A percentile compares a stretch with the other conserved stretches of the same genome.
Evolutionary conservation across 495 filamentous ascomycete genomes (phyloP).

Genomic region (Chaetomium tenue): DNA sequence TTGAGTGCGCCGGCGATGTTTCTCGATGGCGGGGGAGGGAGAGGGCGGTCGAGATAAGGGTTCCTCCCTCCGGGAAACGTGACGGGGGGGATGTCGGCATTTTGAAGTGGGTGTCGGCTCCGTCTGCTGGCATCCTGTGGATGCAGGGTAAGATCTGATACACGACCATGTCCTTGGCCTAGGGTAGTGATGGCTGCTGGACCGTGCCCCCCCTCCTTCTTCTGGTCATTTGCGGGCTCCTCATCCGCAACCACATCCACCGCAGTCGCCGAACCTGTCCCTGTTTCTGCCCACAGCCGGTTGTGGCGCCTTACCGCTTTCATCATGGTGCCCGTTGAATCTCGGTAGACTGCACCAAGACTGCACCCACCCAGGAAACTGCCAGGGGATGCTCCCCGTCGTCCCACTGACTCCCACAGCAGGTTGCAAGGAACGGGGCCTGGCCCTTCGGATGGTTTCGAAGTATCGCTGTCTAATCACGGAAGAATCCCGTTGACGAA

Average conservation of each 20-base stretch:
- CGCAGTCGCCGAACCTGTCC: background rate
- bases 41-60: conserved; percentile 42
- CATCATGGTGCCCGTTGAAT: conserved; percentile 33
- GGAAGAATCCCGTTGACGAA: conserved; percentile 32
- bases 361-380: conserved; percentile 15
- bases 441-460: conserved; percentile 29
- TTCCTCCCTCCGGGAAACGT: conserved; percentile 34
- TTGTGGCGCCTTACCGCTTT: conserved; percentile 34
- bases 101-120: conserved; percentile 33
- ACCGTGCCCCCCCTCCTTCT: conserved; percentile 41
- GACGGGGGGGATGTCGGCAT: conserved; percentile 35
- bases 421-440: conserved; percentile 14
- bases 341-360: background rate
- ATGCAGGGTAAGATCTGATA: conserved; percentile 47
- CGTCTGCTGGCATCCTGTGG: conserved; percentile 28
- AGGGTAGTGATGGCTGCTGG: conserved; percentile 39
- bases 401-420: conserved; percentile 14
- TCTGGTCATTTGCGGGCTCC: too few species aligned
- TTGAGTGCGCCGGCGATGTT: conserved; percentile 25
- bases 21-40: conserved; percentile 35
- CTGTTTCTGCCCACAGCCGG: conserved; percentile 21
- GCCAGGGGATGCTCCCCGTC: background rate
- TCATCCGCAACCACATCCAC: conserved; percentile 26
- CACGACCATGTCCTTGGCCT: conserved; percentile 41
- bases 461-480: conserved; percentile 36